Base-by-base conservation (phyloP, 208 protist genomes). In the Trypanosoma congolense region DNA sequence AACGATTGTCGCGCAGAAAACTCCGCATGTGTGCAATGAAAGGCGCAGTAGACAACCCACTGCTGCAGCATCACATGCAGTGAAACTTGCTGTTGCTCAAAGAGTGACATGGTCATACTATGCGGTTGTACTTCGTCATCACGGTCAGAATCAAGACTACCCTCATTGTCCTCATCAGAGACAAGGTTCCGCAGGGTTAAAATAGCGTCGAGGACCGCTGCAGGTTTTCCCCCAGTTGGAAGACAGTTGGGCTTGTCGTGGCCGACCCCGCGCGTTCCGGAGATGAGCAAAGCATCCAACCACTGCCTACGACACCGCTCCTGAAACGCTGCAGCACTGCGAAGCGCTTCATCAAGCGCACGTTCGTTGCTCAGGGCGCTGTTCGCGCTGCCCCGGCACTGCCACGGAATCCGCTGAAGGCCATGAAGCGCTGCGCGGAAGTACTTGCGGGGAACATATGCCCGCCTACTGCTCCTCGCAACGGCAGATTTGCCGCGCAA, bases 11-110 rank as follows among this genome's bases (percentile, higher is more conserved):
- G 35, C 33, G 28, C 36, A 35, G 51, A 16, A 42, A 65, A 64
- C 4, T 56, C 68, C 22, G 40, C 19, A 22, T 28, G 54, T n/a
- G 51, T 44, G 43, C n/a, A 47, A 41, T 40, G 47, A 12, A 61
- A 47, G 3, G 38, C 50, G 19, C 41, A 46, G 48, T 56, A 63
- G 9, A 53, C 29, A 24, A 69, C 43, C 61, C 55, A 69, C 44
- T 74, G 68, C 42, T 59, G 61, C 22, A 69, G 36, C 19, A 58
- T 53, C n/a, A 50, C 49, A 36, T 74, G 61, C 25, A 62, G 14
- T 26, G 44, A 41, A 28, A 54, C 54, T 26, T 63, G 55, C 12
- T 69, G 61, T 49, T 38, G 48, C 45, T 61, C 61, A 45, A 31
- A 21, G 22, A 60, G 51, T 2, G 54, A 52, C 5, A 28, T 16